Conservation (phyloP, 768 basidiomycete genomes). For the Coprinopsis cinerea region DNA sequence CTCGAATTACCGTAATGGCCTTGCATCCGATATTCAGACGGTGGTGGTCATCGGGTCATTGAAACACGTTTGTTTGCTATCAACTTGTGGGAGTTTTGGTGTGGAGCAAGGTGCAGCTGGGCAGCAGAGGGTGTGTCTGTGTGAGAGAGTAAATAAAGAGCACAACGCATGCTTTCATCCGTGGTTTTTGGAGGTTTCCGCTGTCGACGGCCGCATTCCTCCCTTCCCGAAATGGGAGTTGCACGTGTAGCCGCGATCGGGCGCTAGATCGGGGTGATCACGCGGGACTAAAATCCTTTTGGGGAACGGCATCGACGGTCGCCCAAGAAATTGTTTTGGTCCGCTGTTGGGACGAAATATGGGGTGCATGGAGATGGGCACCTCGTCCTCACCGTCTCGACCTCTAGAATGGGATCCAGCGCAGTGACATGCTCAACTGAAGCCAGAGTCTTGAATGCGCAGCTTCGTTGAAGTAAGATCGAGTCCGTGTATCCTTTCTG, state of each 20-base stretch:
- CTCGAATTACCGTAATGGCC: too few species aligned
- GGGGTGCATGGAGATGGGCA: too few species aligned
- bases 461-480: too few species aligned
- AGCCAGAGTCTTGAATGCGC: too few species aligned
- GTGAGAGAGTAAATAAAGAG: background rate
- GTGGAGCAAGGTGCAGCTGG: background rate
- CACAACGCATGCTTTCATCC: background rate
- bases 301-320: background rate
- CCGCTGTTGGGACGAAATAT: too few species aligned
- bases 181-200: background rate
- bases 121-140: too few species aligned
- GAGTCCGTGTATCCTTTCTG: too few species aligned
- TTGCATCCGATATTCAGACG: too few species aligned
- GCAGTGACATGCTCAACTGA: too few species aligned
- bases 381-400: too few species aligned
- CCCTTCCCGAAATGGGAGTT: background rate
- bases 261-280: background rate
- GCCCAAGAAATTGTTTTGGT: background rate
- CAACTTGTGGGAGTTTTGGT: background rate
- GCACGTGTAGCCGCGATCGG: background rate
- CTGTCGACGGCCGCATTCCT: background rate
- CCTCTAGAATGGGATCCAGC: too few species aligned
- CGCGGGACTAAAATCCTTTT: background rate
- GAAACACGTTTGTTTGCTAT: background rate
- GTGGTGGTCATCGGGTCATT: background rate